Evolutionary conservation across 306 rosid species (phyloP), one percentile per base, ranked within the genome.

Genomic region (Trifolium subterraneum): DNA sequence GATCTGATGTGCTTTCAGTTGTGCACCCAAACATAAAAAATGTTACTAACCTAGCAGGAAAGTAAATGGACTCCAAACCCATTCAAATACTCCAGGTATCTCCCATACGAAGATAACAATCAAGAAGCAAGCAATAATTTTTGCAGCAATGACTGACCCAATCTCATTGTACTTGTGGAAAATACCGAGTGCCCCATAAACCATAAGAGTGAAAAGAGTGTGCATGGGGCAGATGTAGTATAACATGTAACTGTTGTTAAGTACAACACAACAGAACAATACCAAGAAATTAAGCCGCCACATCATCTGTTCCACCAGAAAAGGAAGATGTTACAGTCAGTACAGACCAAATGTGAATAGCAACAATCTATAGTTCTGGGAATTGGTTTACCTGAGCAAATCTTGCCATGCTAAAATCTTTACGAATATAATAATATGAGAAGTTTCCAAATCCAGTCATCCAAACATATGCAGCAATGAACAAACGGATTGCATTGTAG

Each of bases 191-290:
- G 89, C 89, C 66, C 95, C 99, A 48, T 90, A 94, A 68, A 94
- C 97, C 93, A 87, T 87, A 19, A 94, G 95, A 74, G 99, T 92
- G 88, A 92, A 90, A 48, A 94, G 92, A 35, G 99, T 94, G 84
- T 94, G 99, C 98, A 94, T 92, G 19, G 99, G 99, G 79, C 99
- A 94, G 77, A 94, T 92, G 87, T 94, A 94, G 89, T 92, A 94
- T 18, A 94, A 81, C 90, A 84, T 89, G 81, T 94, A 94, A 84
- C 92, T 94, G 86, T 94, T 94, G 88, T 92, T 75, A 29, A 94
- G 99, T 73, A 92, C 85, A 60, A 94, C 10, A 80, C 98, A 94
- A 74, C 88, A 79, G 81, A 90, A 86, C 22, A 92, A 19, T 70
- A 94, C 98, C 83, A 92, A 88, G 88, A 92, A 94, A 82, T 94